Evolutionary conservation across 2,329 filamentous ascomycete genomes (phyloP).

Genomic region (Fusarium pseudograminearum): DNA sequence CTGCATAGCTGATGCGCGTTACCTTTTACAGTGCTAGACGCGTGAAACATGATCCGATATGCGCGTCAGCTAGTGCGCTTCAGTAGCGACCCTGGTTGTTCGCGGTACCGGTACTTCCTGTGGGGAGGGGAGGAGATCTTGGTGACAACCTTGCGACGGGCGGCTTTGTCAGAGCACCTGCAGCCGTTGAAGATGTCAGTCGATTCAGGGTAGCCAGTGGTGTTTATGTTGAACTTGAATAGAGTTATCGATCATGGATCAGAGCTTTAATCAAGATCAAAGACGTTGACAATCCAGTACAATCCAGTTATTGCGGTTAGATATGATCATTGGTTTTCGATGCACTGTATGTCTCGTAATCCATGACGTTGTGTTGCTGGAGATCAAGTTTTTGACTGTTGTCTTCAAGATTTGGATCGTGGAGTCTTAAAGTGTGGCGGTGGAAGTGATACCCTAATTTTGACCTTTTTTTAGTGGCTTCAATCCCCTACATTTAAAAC

Average conservation of each 20-base stretch:
- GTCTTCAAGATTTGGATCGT: background rate
- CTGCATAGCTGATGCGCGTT: conserved; percentile 49
- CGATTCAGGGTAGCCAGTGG: conserved; percentile 33
- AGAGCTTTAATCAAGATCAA: background rate
- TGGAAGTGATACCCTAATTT: background rate
- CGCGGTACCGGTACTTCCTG: conserved; percentile 48
- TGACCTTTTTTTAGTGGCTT: background rate
- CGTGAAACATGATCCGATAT: conserved; percentile 50
- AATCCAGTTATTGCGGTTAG: background rate
- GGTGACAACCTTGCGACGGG: conserved; percentile 40
- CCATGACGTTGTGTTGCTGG: background rate
- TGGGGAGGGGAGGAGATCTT: conserved; percentile 46
- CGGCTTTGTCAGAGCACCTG: conserved; percentile 37
- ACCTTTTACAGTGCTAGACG: conserved; percentile 48
- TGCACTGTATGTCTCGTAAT: background rate
- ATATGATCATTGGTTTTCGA: background rate
- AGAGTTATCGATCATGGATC: background rate
- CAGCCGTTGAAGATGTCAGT: conserved; percentile 29
- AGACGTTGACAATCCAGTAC: background rate
- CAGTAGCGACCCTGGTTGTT: conserved; percentile 41
- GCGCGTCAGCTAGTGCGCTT: conserved; percentile 50
- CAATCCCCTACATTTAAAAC: background rate
- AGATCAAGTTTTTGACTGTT: background rate
- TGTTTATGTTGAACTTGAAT: background rate
- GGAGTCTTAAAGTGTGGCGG: conserved; percentile 6